Evolutionary conservation across 805 yeast genomes (phyloP), one percentile per base, ranked within the genome.

Genomic region (Priceomyces carsonii): DNA sequence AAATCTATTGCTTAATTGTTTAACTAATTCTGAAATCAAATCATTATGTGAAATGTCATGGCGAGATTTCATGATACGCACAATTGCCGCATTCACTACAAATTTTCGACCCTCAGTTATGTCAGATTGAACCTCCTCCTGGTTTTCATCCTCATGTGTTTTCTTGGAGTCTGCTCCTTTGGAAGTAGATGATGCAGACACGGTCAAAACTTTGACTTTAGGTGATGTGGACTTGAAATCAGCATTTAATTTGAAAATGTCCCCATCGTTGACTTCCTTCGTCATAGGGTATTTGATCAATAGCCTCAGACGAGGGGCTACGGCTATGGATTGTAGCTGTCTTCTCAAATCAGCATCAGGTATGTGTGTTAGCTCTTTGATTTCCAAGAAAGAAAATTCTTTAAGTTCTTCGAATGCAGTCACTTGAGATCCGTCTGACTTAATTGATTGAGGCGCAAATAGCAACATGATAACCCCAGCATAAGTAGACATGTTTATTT

Each of bases 81-180:
- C 95, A 37, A 89, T 75, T 0, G 95, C 93, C 1, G 96, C 95
- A 53, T 86, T 93, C 2, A 84, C 66, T 50, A 82, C 85, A 36
- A 72, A 70, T 39, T 77, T 71, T 38, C 95, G 69, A 4, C 87
- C 79, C 45, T 76, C 82, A 25, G 73, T 71, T 19, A 87, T 66
- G 23, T 68, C 61, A n/a, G 71, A 71, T 54, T 80, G 61, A 0
- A 85, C 82, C 35, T 71, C 71, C 12, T 63, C 61, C 8, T 73
- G 59, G 45, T 80, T 85, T 10, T 64, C 61, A 23, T 77, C 83
- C 29, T 70, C 71, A 42, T 77, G 87, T 1, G 54, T 37, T 24
- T 39, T 42, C 3, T 19, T 21, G 6, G 62, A 55, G 10, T 35
- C 35, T 21, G 27, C 16, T 3, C 13, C 23, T 25, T 35, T 35